phyloP scores from a whole-genome alignment of 2,329 filamentous ascomycete genomes.

The Colletotrichum caudatum region DNA sequence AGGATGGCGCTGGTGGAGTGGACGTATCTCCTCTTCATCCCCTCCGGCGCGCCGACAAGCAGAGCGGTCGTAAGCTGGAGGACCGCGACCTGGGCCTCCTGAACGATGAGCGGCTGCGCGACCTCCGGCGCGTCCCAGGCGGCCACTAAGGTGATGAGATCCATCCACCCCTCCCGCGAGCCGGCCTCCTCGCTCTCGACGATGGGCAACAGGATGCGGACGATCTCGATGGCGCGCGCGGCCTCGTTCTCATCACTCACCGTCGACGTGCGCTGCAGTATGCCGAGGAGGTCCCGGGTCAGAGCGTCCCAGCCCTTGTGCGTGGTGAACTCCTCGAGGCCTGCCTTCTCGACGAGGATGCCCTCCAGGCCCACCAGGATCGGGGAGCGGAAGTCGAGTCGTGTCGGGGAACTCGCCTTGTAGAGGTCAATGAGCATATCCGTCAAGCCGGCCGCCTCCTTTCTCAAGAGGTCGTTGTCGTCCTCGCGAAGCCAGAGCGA shows the following conservation, averaged over 20 bases:
- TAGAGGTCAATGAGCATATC: conserved; percentile 76
- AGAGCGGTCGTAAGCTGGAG: conserved; percentile 68
- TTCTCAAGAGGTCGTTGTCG: conserved; percentile 69
- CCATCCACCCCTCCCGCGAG: conserved; percentile 68
- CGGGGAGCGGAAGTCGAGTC: conserved; percentile 67
- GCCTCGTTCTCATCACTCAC: conserved; percentile 50
- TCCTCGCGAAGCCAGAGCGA: conserved; percentile 78
- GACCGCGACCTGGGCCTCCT: conserved; percentile 66
- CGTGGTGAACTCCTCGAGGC: conserved; percentile 60
- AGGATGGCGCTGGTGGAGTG: conserved; percentile 64
- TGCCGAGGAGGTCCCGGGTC: conserved; percentile 60
- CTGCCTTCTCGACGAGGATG: conserved; percentile 60
- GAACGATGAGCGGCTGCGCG: conserved; percentile 45
- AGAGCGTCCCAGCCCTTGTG: conserved; percentile 68
- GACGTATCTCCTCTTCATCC: conserved; percentile 62
- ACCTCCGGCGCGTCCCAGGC: conserved; percentile 58
- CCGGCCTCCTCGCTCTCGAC: conserved; percentile 60
- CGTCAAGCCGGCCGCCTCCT: conserved; percentile 68
- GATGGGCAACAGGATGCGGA: conserved; percentile 66
- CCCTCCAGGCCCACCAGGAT: conserved; percentile 72
- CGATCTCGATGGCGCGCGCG: conserved; percentile 65
- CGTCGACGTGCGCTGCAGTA: conserved; percentile 53
- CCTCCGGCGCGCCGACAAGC: conserved; percentile 59
- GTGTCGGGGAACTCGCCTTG: conserved; percentile 48
- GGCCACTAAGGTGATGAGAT: conserved; percentile 63